Evolutionary conservation across 768 basidiomycete genomes (phyloP).

Genomic region (Pholiota microspora): DNA sequence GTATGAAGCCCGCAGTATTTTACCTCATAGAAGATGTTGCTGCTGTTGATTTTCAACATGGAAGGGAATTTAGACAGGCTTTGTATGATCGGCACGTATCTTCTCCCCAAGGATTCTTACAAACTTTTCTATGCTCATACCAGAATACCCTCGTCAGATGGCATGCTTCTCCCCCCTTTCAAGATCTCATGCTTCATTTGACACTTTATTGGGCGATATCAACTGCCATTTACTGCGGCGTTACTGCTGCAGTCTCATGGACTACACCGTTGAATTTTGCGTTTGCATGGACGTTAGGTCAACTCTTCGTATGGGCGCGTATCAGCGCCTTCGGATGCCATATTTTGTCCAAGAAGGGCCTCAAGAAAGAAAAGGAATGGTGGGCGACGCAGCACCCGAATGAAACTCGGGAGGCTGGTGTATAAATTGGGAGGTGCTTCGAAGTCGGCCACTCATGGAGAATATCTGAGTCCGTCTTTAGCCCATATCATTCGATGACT

Average conservation of each 20-base stretch:
- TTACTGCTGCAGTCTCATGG: constrained; percentile 29
- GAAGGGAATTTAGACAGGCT: constrained; percentile 22
- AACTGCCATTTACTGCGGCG: constrained; percentile 22
- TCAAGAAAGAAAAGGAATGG: constrained; percentile 18
- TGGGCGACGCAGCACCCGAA: constrained; percentile 1
- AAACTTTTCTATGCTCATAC: neutral
- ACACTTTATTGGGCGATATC: constrained; percentile 26
- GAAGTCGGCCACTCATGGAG: neutral
- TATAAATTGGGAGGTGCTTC: neutral
- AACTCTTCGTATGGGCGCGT: constrained; percentile 27
- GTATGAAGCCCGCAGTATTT: constrained; percentile 31
- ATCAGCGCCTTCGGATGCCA: constrained; percentile 20
- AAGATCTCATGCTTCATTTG: constrained; percentile 21
- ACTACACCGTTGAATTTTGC: constrained; percentile 24
- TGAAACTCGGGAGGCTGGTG: neutral
- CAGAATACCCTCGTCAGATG: constrained; percentile 14
- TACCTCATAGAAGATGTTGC: constrained; percentile 31
- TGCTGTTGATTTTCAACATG: constrained; percentile 28
- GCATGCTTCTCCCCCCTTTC: constrained; percentile 26
- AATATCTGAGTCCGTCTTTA: neutral
- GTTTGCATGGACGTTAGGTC: constrained; percentile 28
- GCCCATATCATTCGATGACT: neutral
- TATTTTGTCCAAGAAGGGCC: constrained; percentile 16
- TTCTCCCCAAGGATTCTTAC: neutral
- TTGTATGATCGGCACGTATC: constrained; percentile 23